phyloP scores from a whole-genome alignment of 2,329 filamentous ascomycete genomes.

The Phialophora tarda region DNA sequence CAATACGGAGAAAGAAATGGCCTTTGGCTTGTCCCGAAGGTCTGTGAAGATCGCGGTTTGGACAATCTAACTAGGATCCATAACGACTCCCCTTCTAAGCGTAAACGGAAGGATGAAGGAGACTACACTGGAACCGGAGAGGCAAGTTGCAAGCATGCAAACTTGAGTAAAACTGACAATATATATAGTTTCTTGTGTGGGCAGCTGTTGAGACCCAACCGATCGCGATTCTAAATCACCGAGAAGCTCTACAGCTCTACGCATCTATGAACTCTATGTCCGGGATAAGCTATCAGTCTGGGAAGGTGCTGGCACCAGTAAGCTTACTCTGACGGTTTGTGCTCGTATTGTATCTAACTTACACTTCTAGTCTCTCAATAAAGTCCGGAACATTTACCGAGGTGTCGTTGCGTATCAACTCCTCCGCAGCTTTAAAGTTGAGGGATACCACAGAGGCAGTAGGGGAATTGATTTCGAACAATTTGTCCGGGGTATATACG shows the following conservation, averaged over 20 bases:
- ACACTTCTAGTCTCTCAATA: slow-evolving; percentile 13
- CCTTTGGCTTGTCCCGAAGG: slow-evolving; percentile 26
- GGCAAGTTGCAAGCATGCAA: background rate
- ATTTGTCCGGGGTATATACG: slow-evolving; percentile 21
- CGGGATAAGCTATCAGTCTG: slow-evolving; percentile 7
- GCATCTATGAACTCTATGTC: background rate
- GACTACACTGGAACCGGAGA: slow-evolving; percentile 29
- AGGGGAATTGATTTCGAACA: background rate
- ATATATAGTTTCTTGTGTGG: slow-evolving; percentile 27
- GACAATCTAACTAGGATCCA: slow-evolving; percentile 18
- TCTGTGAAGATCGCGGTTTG: slow-evolving; percentile 22
- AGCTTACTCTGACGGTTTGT: background rate
- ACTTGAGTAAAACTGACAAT: slow-evolving; percentile 8
- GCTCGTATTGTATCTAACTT: background rate
- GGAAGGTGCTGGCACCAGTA: slow-evolving; percentile 19
- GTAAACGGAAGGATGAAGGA: background rate
- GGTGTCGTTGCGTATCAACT: slow-evolving; percentile 25
- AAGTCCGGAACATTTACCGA: slow-evolving; percentile 13
- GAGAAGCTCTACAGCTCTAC: slow-evolving; percentile 12
- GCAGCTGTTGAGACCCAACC: slow-evolving; percentile 19
- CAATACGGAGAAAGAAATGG: slow-evolving; percentile 9
- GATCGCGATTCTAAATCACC: slow-evolving; percentile 14
- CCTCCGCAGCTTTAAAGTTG: slow-evolving; percentile 14
- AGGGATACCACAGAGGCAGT: slow-evolving; percentile 1
- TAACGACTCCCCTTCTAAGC: background rate